These are phyloP conservation scores for Coemansia sp. DNA, from an alignment of 192 early-diverging fungal genomes.

Conservation along the genomic window DNA sequence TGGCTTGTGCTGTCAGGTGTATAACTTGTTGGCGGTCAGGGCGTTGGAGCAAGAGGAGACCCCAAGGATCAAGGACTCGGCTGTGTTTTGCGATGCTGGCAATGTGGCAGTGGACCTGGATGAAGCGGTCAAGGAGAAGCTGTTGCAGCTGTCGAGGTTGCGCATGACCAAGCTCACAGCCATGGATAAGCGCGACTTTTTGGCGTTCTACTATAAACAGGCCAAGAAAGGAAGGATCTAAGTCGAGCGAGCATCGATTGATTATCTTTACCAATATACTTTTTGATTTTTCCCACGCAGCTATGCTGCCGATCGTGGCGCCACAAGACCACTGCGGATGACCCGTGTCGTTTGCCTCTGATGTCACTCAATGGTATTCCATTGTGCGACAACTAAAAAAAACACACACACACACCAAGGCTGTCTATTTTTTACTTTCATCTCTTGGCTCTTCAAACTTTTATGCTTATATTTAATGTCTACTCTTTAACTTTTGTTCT, in stretches of 20 bases:
- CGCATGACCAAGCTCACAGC: constrained; percentile 65
- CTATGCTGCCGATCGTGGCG: constrained; percentile 4
- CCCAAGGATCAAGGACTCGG: constrained; percentile 61
- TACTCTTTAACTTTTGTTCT: neutral
- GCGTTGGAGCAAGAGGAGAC: constrained; percentile 57
- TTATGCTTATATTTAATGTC: neutral
- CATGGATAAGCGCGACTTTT: constrained; percentile 73
- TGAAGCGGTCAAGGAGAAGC: constrained; percentile 56
- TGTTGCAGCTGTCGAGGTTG: constrained; percentile 66
- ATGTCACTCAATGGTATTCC: neutral
- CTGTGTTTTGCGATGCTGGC: constrained; percentile 49
- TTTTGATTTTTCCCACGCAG: neutral
- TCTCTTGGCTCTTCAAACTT: neutral
- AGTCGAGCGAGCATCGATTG: neutral
- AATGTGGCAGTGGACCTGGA: constrained; percentile 52
- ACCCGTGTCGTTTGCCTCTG: neutral
- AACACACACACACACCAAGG: neutral
- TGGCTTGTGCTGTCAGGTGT: constrained; percentile 62
- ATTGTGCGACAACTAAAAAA: neutral
- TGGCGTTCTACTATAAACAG: constrained; percentile 64
- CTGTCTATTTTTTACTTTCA: neutral
- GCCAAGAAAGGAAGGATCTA: constrained; percentile 10
- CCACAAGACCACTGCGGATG: constrained; percentile 5
- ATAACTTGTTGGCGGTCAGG: constrained; percentile 52
- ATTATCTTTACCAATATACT: neutral